Conservation (phyloP, 1,284 basidiomycete species). For the Heterobasidion parviporum region DNA sequence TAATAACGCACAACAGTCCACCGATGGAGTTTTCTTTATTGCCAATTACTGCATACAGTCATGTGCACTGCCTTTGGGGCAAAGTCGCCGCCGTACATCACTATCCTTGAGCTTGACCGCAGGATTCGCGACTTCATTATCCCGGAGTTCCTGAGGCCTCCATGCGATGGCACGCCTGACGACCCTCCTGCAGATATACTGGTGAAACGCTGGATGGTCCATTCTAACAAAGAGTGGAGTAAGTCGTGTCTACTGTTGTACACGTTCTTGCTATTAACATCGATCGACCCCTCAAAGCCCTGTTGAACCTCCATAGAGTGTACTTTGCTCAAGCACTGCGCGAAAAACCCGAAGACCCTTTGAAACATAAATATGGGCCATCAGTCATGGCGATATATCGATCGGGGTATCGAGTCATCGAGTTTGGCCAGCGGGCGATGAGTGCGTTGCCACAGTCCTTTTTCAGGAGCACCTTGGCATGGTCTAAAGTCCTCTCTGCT, state of each 20-base stretch:
- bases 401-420: slow-evolving; percentile 57
- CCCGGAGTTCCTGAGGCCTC: slow-evolving; percentile 35
- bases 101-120: slow-evolving; percentile 34
- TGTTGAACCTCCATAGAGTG: slow-evolving; percentile 58
- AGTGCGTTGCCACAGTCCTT: slow-evolving; percentile 29
- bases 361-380: slow-evolving; percentile 53
- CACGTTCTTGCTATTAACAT: not conserved
- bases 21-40: slow-evolving; percentile 48
- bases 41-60: slow-evolving; percentile 41
- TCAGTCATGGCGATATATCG: slow-evolving; percentile 66
- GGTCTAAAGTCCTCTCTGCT: slow-evolving; percentile 55
- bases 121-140: slow-evolving; percentile 39
- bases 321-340: slow-evolving; percentile 61
- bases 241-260: slow-evolving; percentile 25
- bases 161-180: slow-evolving; percentile 15
- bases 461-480: slow-evolving; percentile 39
- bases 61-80: slow-evolving; percentile 47
- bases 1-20: slow-evolving; percentile 30
- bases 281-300: slow-evolving; percentile 28
- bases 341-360: slow-evolving; percentile 45
- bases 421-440: slow-evolving; percentile 35
- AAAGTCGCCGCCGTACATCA: slow-evolving; percentile 36
- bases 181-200: slow-evolving; percentile 14
- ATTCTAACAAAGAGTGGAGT: slow-evolving; percentile 54
- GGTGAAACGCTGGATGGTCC: slow-evolving; percentile 40